Conservation (phyloP, 345 rosid species). For the Pelargonium nanum region DNA sequence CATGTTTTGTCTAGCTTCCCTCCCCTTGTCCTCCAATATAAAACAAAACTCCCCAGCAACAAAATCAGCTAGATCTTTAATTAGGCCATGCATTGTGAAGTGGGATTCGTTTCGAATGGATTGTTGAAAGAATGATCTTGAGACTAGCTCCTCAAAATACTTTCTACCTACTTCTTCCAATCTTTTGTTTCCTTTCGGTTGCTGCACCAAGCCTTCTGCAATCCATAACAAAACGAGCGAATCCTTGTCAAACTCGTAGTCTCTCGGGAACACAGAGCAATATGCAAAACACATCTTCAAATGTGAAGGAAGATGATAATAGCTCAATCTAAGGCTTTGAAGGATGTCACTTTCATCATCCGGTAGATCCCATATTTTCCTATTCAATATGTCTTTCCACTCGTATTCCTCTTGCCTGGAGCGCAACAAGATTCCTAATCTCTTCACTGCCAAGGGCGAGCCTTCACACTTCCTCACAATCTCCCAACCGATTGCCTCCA, state of each 20-base stretch:
- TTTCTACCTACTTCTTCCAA: slow-evolving; percentile 17
- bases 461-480: slow-evolving; percentile 13
- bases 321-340: slow-evolving; percentile 14
- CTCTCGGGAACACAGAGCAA: slow-evolving; percentile 17
- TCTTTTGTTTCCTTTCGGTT: slow-evolving; percentile 1
- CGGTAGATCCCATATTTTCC: slow-evolving; percentile 13
- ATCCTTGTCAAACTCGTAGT: slow-evolving; percentile 12
- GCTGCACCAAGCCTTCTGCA: slow-evolving; percentile 18
- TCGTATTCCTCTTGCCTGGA: slow-evolving; percentile 1
- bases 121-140: slow-evolving; percentile 26
- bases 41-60: slow-evolving; percentile 6
- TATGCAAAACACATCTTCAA: slow-evolving; percentile 18
- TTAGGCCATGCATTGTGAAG: slow-evolving; percentile 26
- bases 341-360: slow-evolving; percentile 6
- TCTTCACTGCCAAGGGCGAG: slow-evolving; percentile 16
- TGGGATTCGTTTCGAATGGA: slow-evolving; percentile 6
- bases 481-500: slow-evolving; percentile 2
- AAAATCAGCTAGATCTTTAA: slow-evolving; percentile 15
- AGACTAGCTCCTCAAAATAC: slow-evolving; percentile 13
- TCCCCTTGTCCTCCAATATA: slow-evolving; percentile 1
- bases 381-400: slow-evolving; percentile 13
- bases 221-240: slow-evolving; percentile 17
- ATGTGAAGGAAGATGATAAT: slow-evolving; percentile 15
- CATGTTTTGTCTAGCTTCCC: neutral
- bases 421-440: slow-evolving; percentile 11